Evolutionary conservation across 306 rosid species (phyloP), one percentile per base, ranked within the genome.

Genomic region (Biancaea sappan): DNA sequence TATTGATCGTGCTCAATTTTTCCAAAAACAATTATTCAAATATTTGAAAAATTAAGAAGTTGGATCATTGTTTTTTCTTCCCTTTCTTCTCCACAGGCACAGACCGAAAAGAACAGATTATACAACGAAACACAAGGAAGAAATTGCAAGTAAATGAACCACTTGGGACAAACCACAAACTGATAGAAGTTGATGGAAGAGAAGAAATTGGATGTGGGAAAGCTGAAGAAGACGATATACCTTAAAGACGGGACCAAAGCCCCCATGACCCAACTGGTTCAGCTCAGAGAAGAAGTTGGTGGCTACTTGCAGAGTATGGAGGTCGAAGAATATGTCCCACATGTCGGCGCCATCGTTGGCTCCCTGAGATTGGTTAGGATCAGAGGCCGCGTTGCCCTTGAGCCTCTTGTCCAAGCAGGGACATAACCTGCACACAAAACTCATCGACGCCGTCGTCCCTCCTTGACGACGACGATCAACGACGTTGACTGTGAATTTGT

Each of bases 221-320:
- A n/a, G n/a, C n/a, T n/a, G n/a, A n/a, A n/a, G n/a, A n/a, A n/a
- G n/a, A n/a, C n/a, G 16, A 26, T 32, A 46, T 52, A 89, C 94
- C 94, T 81, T 89, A 79, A 69, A 89, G 12, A 89, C 94, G 8
- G 94, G 94, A 1, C 94, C 94, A 35, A 89, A 89, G 11, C 94
- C 94, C 3, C 91, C 94, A 53, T 84, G 91, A 7, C 94, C 94
- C 69, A 89, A 87, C 34, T 89, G 82, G 46, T 89, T 89, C 46
- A 69, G 18, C n/a, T 89, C 94, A 65, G 91, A 86, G 81, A 89
- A 86, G 80, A 82, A 83, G 63, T 82, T 75, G 41, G 94, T 89
- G 38, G 94, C 94, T 43, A 82, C 32, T 69, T 89, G 84, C 52
- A 89, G 79, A 56, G 85, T 4, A 8, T 52, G 80, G 53, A 89